Conservation (phyloP, 768 basidiomycete genomes). For the Podaxis carcinomalis region DNA sequence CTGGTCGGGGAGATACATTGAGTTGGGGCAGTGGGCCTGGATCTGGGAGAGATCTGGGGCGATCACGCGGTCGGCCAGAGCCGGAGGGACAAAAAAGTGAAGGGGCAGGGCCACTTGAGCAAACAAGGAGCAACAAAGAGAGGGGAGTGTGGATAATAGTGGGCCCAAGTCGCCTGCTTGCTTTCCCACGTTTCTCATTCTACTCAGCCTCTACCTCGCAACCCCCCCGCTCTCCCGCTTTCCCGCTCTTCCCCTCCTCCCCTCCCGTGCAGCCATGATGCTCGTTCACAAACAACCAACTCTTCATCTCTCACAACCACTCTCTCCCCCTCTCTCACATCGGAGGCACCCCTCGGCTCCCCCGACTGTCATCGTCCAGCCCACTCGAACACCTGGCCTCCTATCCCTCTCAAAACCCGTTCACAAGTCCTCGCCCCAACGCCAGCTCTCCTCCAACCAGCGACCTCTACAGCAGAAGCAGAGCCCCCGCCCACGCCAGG, state of each 20-base stretch:
- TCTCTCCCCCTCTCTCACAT: slow-evolving; percentile 33
- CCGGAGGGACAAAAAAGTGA: slow-evolving; percentile 16
- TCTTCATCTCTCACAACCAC: slow-evolving; percentile 25
- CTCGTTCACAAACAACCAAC: slow-evolving; percentile 42
- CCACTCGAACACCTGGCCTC: slow-evolving; percentile 70
- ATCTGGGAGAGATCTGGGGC: slow-evolving; percentile 2
- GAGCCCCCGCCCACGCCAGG: slow-evolving; percentile 24
- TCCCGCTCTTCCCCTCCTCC: slow-evolving; percentile 17
- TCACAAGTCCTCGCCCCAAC: slow-evolving; percentile 24
- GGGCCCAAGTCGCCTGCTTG: background rate
- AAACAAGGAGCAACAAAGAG: slow-evolving; percentile 22
- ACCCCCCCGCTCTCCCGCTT: slow-evolving; percentile 12
- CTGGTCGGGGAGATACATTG: background rate
- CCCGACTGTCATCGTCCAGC: slow-evolving; percentile 61
- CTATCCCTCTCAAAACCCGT: slow-evolving; percentile 63
- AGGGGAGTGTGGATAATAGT: slow-evolving; percentile 6
- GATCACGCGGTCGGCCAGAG: slow-evolving; percentile 5
- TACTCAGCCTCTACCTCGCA: slow-evolving; percentile 17
- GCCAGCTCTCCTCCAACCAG: slow-evolving; percentile 22
- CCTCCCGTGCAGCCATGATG: slow-evolving; percentile 34
- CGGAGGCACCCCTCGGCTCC: slow-evolving; percentile 69
- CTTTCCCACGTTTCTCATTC: slow-evolving; percentile 17
- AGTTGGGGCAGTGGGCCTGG: background rate
- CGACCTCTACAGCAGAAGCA: slow-evolving; percentile 20
- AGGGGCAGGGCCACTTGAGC: background rate